These are phyloP conservation scores for Auricularia cornea DNA, from an alignment of 768 basidiomycete species.

Conservation along the genomic window DNA sequence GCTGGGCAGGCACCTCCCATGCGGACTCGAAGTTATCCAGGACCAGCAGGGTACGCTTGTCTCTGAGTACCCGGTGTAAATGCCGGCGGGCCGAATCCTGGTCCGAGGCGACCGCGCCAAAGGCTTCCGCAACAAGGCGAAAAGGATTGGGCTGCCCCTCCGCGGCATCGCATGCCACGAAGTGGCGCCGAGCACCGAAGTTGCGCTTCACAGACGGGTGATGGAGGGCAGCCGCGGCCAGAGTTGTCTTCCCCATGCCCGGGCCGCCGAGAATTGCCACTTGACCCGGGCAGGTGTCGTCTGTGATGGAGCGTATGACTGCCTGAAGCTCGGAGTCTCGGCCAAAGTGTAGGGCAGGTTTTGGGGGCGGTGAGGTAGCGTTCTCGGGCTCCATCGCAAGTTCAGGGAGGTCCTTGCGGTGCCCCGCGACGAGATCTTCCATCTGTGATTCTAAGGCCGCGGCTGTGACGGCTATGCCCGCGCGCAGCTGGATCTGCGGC, in stretches of 20 bases:
- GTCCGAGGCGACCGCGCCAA: neutral
- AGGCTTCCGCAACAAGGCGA: neutral
- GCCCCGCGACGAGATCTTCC: neutral
- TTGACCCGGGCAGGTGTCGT: neutral
- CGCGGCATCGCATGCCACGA: slow-evolving; percentile 25
- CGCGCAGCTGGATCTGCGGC: too few relatives aligned
- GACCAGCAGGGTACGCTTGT: slow-evolving; percentile 6
- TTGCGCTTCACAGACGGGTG: slow-evolving; percentile 12
- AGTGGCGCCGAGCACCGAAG: slow-evolving; percentile 21
- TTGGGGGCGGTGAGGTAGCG: neutral
- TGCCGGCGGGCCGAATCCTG: too few relatives aligned
- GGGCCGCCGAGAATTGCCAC: slow-evolving; percentile 20
- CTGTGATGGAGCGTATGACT: neutral
- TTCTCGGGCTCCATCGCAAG: neutral
- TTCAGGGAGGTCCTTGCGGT: neutral
- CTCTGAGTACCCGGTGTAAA: neutral
- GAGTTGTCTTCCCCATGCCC: slow-evolving; percentile 34
- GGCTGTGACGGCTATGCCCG: too few relatives aligned
- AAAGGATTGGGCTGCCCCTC: neutral
- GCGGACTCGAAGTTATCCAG: neutral
- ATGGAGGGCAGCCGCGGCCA: slow-evolving; percentile 27
- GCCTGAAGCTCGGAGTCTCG: neutral
- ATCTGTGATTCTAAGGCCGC: too few relatives aligned
- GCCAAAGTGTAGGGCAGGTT: neutral
- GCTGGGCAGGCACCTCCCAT: neutral